Base-by-base conservation (phyloP, 139 green algal species). In the Nannochloris sp. region DNA sequence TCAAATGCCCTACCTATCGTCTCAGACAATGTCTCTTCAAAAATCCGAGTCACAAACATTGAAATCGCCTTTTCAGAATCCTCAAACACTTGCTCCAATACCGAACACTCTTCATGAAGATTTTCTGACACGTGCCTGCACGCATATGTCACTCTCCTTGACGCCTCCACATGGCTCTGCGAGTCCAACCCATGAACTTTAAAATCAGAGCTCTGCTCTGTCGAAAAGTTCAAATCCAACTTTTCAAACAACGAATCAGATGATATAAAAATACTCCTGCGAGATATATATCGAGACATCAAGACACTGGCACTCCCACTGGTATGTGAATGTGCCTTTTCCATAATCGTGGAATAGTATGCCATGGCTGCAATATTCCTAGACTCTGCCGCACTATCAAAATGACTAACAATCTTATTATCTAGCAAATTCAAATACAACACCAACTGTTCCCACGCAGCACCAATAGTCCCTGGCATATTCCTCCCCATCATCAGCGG, bases 281-380 rank as follows among this genome's bases (percentile, higher is more conserved):
- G 78, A 44, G 68, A 68, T 56, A 85, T 84, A 68, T 85, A 85
- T 10, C 78, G 58, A 65, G 79, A 69, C 29, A 71, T 51, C 10
- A 79, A 48, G 29, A 50, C 8, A 30, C 26, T 20, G 23, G 12
- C 23, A 31, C 63, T 17, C 28, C 63, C 26, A 25, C 16, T n/a
- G 12, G 14, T 26, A 53, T 14, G 17, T 11, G 17, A 28, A 23
- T 53, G 46, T 25, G 37, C 76, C 51, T 81, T 58, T 3, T 63
- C 67, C 83, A 90, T 90, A 68, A 85, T 82, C 46, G 50, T 43
- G 6, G 82, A 80, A 57, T 77, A 86, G 66, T 79, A 67, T 2
- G 73, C 69, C 80, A 89, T 88, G 30, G 45, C 72, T 43, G 29
- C 37, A 23, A 80, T 29, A 59, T 89, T 68, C 29, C 58, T 37